Evolutionary conservation across 306 rosid species (phyloP).

Genomic region (Hippophae gyantsensis): DNA sequence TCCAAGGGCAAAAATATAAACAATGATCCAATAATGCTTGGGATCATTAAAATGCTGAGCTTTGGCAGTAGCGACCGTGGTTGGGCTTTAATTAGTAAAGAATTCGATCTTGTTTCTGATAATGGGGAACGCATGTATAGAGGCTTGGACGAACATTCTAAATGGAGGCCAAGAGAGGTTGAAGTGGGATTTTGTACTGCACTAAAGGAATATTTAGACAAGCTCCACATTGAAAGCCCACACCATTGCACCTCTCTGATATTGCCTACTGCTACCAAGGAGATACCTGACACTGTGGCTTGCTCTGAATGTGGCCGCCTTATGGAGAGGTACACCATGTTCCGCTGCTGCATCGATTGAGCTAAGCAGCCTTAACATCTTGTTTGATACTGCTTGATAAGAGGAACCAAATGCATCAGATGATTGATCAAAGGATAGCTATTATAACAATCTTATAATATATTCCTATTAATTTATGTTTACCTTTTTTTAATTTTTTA

Average conservation of each 20-base stretch:
- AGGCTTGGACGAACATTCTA: slow-evolving; percentile 2
- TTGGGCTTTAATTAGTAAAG: slow-evolving; percentile 15
- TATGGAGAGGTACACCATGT: slow-evolving; percentile 31
- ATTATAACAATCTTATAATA: too few relatives aligned
- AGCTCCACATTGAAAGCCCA: slow-evolving; percentile 1
- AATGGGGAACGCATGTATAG: slow-evolving; percentile 15
- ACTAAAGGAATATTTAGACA: slow-evolving; percentile 11
- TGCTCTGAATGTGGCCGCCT: slow-evolving; percentile 26
- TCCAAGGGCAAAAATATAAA: slow-evolving; percentile 6
- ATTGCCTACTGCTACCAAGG: slow-evolving; percentile 17
- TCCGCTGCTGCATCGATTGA: slow-evolving; percentile 25
- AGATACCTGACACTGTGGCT: slow-evolving; percentile 23
- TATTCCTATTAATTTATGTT: too few relatives aligned
- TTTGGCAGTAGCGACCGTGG: slow-evolving; percentile 21
- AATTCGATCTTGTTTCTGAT: slow-evolving; percentile 8
- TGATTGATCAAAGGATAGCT: too few relatives aligned
- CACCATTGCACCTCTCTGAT: slow-evolving; percentile 29
- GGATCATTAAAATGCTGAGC: slow-evolving; percentile 25
- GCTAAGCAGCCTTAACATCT: too few relatives aligned
- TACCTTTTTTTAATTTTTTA: too few relatives aligned
- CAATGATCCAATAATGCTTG: slow-evolving; percentile 22
- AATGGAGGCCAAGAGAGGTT: background rate
- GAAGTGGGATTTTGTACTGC: slow-evolving; percentile 15
- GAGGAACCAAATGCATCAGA: too few relatives aligned
- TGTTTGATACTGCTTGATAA: too few relatives aligned